Base-by-base conservation (phyloP, 164 flowering plant genomes). In the Vitis labrusca region DNA sequence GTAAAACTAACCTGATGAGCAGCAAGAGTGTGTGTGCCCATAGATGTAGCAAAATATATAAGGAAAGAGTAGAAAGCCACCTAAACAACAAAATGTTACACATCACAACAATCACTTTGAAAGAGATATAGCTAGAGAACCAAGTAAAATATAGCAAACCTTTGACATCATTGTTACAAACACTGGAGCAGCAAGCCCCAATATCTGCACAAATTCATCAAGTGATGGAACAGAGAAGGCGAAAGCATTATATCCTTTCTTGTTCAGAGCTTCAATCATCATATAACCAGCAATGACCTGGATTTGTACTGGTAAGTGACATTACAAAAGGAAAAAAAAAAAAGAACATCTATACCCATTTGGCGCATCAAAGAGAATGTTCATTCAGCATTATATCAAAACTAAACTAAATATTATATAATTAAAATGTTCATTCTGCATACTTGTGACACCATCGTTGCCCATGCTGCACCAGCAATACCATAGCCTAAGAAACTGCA, bases 391-490 rank as follows among this genome's bases (percentile, higher is more conserved):
- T 23, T 23, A 23, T 23, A 23, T 23, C 27, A 23, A 23, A 23
- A 23, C 27, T 23, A 23, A 23, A 23, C 27, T 23, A 23, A 23
- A 23, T 23, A 23, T 23, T 23, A 23, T 23, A 23, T 23, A 0
- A 23, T 23, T 23, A 23, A 23, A 37, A 37, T 37, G 29, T 14
- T 62, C 23, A 50, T 14, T 71, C 50, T 76, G 50, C 85, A 57
- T 73, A 96, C 99, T 77, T 96, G 99, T 68, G 99, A 93, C 7
- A 73, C 91, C 91, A 88, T 89, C 48, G 99, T 93, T 73, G 99
- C 98, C 98, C 99, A 93, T 59, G 99, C 97, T 67, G 99, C 99
- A 23, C 97, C 99, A 76, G 95, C 93, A 69, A 96, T 96, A 49
- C 98, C 99, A 80, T 85, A 91, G 58, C 90, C 91, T 58, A 93